Conservation (phyloP, 2,329 filamentous ascomycete species). For the Seiridium cupressi region DNA sequence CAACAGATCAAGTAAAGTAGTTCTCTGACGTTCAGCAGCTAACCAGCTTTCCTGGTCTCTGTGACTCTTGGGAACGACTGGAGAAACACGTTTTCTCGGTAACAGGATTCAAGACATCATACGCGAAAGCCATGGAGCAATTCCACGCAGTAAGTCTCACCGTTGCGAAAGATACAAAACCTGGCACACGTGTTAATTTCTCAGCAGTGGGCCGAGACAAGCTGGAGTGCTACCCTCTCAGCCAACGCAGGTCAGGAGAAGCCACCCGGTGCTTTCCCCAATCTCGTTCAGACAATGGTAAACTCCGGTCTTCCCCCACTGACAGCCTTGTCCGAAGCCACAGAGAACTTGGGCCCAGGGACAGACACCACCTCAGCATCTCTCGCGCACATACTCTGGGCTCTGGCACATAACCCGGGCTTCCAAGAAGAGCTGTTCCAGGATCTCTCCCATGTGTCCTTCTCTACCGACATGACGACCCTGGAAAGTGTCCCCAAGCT, state of each 20-base stretch:
- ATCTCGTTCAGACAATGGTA: background rate
- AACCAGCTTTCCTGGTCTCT: background rate
- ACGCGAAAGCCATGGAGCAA: background rate
- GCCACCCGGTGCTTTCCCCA: background rate
- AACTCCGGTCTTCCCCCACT: background rate
- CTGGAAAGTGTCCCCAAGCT: background rate
- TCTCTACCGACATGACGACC: constrained; percentile 3
- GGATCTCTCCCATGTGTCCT: background rate
- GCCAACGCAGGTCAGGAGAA: background rate
- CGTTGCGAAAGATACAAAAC: background rate
- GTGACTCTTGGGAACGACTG: background rate
- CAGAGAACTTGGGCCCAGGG: background rate
- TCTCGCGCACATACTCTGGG: background rate
- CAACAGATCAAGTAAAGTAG: too few relatives aligned
- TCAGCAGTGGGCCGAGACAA: background rate
- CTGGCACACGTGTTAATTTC: background rate
- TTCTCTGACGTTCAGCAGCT: background rate
- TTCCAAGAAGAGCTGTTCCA: background rate
- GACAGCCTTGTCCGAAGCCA: background rate
- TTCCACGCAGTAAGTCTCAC: background rate
- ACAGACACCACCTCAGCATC: constrained; percentile 2
- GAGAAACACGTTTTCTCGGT: background rate
- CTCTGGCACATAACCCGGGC: background rate
- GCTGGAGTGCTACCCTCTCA: background rate
- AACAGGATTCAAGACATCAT: background rate